phyloP scores from a whole-genome alignment of 495 filamentous ascomycete species.

The Chaetomium fimeti region DNA sequence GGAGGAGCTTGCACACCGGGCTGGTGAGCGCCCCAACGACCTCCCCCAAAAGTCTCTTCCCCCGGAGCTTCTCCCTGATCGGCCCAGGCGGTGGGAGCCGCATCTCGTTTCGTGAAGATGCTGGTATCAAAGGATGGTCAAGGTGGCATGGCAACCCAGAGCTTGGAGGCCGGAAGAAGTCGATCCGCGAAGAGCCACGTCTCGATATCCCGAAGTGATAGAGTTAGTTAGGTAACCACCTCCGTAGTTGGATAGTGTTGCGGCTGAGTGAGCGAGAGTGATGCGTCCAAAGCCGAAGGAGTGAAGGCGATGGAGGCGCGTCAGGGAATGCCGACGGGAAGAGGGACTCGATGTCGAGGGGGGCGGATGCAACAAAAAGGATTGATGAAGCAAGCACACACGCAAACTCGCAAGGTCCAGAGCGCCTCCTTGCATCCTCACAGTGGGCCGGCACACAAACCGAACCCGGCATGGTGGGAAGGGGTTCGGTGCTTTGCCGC shows the following conservation, averaged over 20 bases:
- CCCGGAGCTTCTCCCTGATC: constrained; percentile 2
- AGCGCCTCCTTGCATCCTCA: constrained; percentile 5
- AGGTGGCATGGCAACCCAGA: constrained; percentile 11
- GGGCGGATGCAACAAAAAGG: constrained; percentile 3
- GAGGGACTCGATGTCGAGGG: background rate
- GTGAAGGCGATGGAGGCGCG: constrained; percentile 19
- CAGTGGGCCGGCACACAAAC: background rate
- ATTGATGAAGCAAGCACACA: background rate
- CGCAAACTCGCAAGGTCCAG: background rate
- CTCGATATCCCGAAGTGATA: background rate
- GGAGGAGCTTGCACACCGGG: constrained; percentile 16
- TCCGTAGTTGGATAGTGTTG: too few species aligned
- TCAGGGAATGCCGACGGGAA: background rate
- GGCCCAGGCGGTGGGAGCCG: constrained; percentile 14
- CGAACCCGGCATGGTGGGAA: constrained; percentile 2
- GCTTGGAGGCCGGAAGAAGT: background rate
- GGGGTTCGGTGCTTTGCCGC: background rate
- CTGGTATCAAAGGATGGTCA: background rate
- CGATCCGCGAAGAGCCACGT: background rate
- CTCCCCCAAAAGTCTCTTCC: constrained; percentile 7
- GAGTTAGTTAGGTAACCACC: background rate
- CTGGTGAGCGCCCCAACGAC: constrained; percentile 3
- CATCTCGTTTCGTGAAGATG: constrained; percentile 14
- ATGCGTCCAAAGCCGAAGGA: constrained; percentile 18
- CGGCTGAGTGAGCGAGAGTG: background rate